Conservation (phyloP, 768 basidiomycete genomes). For the Suillus occidentalis region DNA sequence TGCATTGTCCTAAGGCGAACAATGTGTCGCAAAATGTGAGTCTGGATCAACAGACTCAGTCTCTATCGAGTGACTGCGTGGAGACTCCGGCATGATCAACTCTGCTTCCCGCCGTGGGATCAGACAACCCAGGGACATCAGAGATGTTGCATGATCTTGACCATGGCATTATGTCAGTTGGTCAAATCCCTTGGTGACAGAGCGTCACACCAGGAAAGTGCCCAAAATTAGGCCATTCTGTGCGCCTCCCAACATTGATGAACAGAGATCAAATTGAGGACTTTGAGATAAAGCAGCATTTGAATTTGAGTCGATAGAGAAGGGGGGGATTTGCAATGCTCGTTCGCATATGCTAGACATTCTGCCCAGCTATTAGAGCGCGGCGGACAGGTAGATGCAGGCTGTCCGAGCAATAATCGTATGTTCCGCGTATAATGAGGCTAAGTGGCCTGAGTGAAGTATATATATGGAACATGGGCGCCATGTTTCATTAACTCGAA, state of each 20-base stretch:
- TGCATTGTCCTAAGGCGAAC: not conserved
- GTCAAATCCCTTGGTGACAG: not conserved
- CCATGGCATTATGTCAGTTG: not conserved
- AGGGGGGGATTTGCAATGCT: not conserved
- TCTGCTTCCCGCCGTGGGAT: not conserved
- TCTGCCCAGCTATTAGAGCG: not conserved
- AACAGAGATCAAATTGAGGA: not conserved
- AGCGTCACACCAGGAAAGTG: not conserved
- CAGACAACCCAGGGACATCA: not conserved
- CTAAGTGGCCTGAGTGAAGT: not conserved
- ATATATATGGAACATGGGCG: not conserved
- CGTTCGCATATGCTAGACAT: not conserved
- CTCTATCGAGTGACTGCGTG: too few species aligned
- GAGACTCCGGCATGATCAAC: not conserved
- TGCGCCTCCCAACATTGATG: not conserved
- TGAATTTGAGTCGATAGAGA: not conserved
- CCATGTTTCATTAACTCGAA: not conserved
- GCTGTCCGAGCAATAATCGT: not conserved
- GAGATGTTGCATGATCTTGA: not conserved
- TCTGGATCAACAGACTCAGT: not conserved
- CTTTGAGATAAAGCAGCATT: not conserved
- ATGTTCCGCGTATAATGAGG: not conserved
- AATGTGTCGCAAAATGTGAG: not conserved
- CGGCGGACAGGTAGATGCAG: not conserved
- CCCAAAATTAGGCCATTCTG: not conserved